phyloP scores from a whole-genome alignment of 345 rosid species.

The Limnanthes douglasii region DNA sequence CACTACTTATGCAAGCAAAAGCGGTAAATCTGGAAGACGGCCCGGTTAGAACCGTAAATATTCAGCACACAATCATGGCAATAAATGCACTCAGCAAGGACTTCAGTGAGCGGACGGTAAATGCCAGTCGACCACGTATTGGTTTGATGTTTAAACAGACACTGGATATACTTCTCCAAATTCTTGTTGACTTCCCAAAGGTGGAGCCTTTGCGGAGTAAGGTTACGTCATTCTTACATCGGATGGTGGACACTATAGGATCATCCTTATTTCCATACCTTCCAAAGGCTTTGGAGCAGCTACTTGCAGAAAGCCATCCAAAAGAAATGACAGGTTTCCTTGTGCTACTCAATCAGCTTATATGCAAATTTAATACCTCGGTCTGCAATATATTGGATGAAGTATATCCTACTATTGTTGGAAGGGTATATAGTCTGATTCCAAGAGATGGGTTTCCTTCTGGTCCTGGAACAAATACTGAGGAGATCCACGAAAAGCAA shows the following conservation, averaged over 20 bases:
- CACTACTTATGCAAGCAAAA: conserved; percentile 37
- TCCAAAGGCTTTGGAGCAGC: conserved; percentile 80
- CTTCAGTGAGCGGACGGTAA: conserved; percentile 83
- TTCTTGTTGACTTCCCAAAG: conserved; percentile 74
- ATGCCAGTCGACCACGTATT: conserved; percentile 70
- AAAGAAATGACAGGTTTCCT: conserved; percentile 79
- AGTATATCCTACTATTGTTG: conserved; percentile 77
- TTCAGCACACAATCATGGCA: conserved; percentile 72
- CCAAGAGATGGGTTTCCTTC: conserved; percentile 42
- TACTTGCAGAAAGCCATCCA: conserved; percentile 90
- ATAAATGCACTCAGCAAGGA: conserved; percentile 99
- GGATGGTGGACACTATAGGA: conserved; percentile 95
- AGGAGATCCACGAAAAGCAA: conserved; percentile 82
- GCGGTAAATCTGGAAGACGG: conserved; percentile 32
- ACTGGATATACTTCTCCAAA: conserved; percentile 70
- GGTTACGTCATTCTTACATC: conserved; percentile 91
- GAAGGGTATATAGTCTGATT: conserved; percentile 47
- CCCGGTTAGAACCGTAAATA: conserved; percentile 30
- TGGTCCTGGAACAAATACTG: conserved; percentile 56
- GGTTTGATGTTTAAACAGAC: conserved; percentile 96
- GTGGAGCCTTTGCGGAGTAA: conserved; percentile 57
- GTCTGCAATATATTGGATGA: conserved; percentile 69
- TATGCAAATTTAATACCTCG: conserved; percentile 68
- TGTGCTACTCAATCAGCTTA: conserved; percentile 76
- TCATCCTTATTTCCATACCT: conserved; percentile 84